Base-by-base conservation (phyloP, 1,284 basidiomycete species). In the Mixia osmundae region DNA sequence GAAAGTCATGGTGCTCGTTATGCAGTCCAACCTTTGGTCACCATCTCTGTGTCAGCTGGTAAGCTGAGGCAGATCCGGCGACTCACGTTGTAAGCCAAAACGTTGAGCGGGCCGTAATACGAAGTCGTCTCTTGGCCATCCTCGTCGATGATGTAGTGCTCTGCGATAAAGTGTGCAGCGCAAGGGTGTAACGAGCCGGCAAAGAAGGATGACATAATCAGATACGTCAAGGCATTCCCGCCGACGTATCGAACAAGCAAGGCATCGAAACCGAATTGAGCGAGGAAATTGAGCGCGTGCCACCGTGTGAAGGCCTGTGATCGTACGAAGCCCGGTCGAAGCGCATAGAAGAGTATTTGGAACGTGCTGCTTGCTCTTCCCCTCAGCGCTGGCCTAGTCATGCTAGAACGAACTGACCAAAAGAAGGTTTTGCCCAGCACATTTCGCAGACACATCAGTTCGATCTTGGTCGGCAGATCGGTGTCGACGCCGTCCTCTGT, bases 1-100 rank as follows among this genome's bases (percentile, higher is more conserved):
- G 87, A 59, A 97, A 97, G 58, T 97, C 89, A 60, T 97, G 89
- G 57, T 97, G 89, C 54, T 97, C 89, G 58, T 95, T 94, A 56
- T 95, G 89, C 55, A 94, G 95, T 30, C 89, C 89, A 39, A 94
- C 78, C n/a, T n/a, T n/a, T n/a, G n/a, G n/a, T n/a, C n/a, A n/a
- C n/a, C n/a, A n/a, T n/a, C 74, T 79, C 40, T 35, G 37, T n/a
- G n/a, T n/a, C n/a, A n/a, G n/a, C n/a, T n/a, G n/a, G n/a, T n/a
- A n/a, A n/a, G 23, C 28, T 15, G 27, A 12, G 14, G 29, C 23
- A 61, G 73, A 41, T 41, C 78, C 87, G n/a, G n/a, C n/a, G n/a
- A n/a, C n/a, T n/a, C n/a, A n/a, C n/a, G 48, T 97, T 97, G 58
- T 94, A 97, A n/a, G 80, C 77, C 11, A 97, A 59, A 4, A 75